Evolutionary conservation across 1,284 basidiomycete genomes (phyloP), one percentile per base, ranked within the genome.

Genomic region (Cryptococcus neoformans): DNA sequence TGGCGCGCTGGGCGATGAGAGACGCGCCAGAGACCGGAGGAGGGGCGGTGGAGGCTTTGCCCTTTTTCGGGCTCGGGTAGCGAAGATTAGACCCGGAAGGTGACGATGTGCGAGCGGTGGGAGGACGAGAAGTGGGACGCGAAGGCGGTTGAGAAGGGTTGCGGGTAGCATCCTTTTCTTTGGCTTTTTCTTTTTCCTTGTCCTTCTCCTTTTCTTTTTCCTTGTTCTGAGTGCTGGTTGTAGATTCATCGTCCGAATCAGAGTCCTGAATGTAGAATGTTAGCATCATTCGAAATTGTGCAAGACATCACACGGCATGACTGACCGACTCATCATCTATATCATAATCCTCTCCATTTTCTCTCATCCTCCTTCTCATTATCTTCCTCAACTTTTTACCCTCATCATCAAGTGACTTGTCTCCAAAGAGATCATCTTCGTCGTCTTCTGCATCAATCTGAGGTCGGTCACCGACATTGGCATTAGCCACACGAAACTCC

Each of bases 401-500:
- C 54, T 74, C 72, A 9, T 49, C 51, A 10, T 63, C 67, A 39
- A 74, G 55, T 42, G 56, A 50, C 37, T 59, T 55, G 16, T 65
- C 64, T 6, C 68, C 70, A 54, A 71, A 70, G 40, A 71, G 54
- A 51, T 73, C 70, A 44, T 67, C 67, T n/a, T 65, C 61, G 16
- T 69, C 67, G 3, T 67, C 69, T 14, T 62, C 61, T 9, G 59
- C 62, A 3, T 58, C 70, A 39, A 74, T 67, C 63, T 76, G 72
- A 5, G 73, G 70, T 6, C 66, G 57, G 58, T 73, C 72, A 28
- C 72, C 74, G 14, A 76, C 66, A 45, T 66, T 74, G 14, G 66
- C 68, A 55, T 76, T 76, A 3, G 74, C 74, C 52, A 69, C 40
- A 40, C 69, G 60, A 51, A 64, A 74, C 17, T n/a, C n/a, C n/a